These are phyloP conservation scores for Abrus precatorius DNA, from an alignment of 306 rosid species.

Conservation along the genomic window DNA sequence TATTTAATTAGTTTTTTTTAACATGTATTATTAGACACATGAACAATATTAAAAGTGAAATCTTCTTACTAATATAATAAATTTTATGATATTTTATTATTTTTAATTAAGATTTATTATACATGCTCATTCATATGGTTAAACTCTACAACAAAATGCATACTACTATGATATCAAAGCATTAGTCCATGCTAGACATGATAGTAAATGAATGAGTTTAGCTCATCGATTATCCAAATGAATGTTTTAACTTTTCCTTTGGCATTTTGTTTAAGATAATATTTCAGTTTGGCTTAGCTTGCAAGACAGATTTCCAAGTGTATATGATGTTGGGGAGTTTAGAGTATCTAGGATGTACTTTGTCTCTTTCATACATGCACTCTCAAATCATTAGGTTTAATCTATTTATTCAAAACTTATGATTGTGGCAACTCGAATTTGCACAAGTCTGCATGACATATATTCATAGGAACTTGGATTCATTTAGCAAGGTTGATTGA, in stretches of 20 bases:
- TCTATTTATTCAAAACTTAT: conserved; percentile 32
- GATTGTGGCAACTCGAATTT: conserved; percentile 22
- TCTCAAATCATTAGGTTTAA: conserved; percentile 45
- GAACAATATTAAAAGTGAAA: too few relatives aligned
- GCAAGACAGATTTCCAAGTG: conserved; percentile 43
- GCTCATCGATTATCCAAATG: conserved; percentile 22
- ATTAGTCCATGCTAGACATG: conserved; percentile 37
- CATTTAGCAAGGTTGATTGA: background rate
- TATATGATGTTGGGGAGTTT: conserved; percentile 32
- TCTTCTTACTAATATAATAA: too few relatives aligned
- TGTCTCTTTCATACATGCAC: conserved; percentile 41
- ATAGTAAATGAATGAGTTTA: conserved; percentile 35
- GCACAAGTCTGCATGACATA: conserved; percentile 16
- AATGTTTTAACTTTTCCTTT: conserved; percentile 10
- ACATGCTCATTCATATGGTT: too few relatives aligned
- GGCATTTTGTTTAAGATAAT: conserved; percentile 1
- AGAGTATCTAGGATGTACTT: conserved; percentile 11
- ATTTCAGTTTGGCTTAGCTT: conserved; percentile 43
- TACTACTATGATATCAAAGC: conserved; percentile 30
- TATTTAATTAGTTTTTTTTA: too few relatives aligned
- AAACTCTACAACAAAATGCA: background rate
- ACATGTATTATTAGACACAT: too few relatives aligned
- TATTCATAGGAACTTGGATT: conserved; percentile 6
- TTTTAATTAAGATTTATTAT: too few relatives aligned
- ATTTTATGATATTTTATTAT: too few relatives aligned